Evolutionary conservation across 495 filamentous ascomycete species (phyloP), one percentile per base, ranked within the genome.

Genomic region (Podospora didyma): DNA sequence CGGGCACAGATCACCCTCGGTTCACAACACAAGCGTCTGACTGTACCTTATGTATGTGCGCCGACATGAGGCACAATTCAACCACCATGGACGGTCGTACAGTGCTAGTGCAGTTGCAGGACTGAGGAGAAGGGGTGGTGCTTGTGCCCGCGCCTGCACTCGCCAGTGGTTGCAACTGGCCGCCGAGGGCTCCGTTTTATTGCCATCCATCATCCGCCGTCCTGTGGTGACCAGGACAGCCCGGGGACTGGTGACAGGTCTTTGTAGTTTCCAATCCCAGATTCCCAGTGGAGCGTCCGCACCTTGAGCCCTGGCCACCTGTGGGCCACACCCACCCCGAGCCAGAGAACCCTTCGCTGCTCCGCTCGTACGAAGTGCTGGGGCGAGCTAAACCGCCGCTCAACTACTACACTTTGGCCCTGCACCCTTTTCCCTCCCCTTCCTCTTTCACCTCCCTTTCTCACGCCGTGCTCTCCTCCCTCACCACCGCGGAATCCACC

Each of bases 401-500:
- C 54, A 57, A 55, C 52, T 52, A 53, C 59, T 17, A 44, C 35
- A 37, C 42, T 19, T 20, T 54, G 49, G 39, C 21, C 16, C 37
- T n/a, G 34, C 17, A 26, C 37, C 35, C 28, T 14, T 39, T 20
- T 39, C 22, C 64, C 46, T 46, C 59, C 46, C 57, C 47, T 58
- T 62, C 56, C 59, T 60, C 59, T 50, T 55, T 56, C 59, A 42
- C 51, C 53, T 65, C 62, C 37, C 50, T 49, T 54, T 54, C 56
- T 44, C 58, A 53, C 54, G 45, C 42, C 62, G 59, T 54, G 57
- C 31, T 51, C 55, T 51, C 35, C 64, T 60, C 61, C 60, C 56
- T 63, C 35, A 64, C 63, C 59, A 58, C 54, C 54, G 45, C 56
- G 51, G 61, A 64, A 58, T 62, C 62, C 63, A 51, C 61, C 62